Percentiles rank a stretch among this genome's conserved stretches.
Evolutionary conservation across 192 early-diverging fungal species (phyloP).

Genomic region (Paraglomus brasilianum): DNA sequence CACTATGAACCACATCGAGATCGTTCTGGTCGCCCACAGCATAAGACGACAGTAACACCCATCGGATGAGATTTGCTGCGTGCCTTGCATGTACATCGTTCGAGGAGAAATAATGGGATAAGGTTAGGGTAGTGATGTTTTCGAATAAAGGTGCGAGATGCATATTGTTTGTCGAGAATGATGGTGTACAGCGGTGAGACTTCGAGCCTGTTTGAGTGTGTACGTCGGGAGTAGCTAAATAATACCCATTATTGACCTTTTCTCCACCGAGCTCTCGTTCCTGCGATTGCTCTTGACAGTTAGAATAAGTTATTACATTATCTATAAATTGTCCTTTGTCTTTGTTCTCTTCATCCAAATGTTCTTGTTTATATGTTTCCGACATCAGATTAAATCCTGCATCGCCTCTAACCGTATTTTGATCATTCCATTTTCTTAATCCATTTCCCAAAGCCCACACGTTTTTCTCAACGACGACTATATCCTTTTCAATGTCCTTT

Average conservation of each 20-base stretch:
- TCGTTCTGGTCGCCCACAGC: conserved; percentile 50
- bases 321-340: too few relatives aligned
- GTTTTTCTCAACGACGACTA: too few relatives aligned
- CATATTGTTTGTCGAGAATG: conserved; percentile 26
- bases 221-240: conserved; percentile 31
- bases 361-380: not conserved
- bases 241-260: conserved; percentile 33
- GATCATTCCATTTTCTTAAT: too few relatives aligned
- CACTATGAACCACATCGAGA: conserved; percentile 38
- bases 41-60: conserved; percentile 46
- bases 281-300: conserved; percentile 26
- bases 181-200: conserved; percentile 27
- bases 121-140: conserved; percentile 53
- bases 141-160: conserved; percentile 42
- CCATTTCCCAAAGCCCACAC: too few relatives aligned
- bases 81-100: conserved; percentile 51
- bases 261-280: conserved; percentile 37
- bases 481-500: not conserved
- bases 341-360: not conserved
- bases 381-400: not conserved
- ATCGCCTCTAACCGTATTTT: not conserved
- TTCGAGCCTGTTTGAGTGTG: conserved; percentile 22
- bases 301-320: conserved; percentile 10
- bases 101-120: conserved; percentile 54
- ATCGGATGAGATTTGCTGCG: conserved; percentile 56